Evolutionary conservation across 2,329 filamentous ascomycete genomes (phyloP), one percentile per base, ranked within the genome.

Genomic region (Orbilia ellipsospora): DNA sequence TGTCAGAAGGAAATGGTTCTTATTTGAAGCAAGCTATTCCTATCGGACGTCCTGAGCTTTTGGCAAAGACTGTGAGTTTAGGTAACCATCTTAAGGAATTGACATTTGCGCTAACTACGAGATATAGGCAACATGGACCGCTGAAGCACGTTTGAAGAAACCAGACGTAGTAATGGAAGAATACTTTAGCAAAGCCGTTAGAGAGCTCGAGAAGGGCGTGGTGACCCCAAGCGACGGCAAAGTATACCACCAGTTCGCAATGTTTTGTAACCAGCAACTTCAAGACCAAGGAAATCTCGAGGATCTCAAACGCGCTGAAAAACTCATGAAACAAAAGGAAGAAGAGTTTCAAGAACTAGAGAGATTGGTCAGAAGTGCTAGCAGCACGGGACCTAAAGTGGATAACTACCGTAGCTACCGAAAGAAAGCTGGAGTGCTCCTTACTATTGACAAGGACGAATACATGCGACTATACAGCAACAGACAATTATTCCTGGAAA

Each of bases 191-290:
- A 92, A 92, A 20, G 94, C 95, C 0, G 89, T 98, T 28, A 90
- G 89, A 78, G 92, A 96, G 80, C 85, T 99, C 6, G 52, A 75
- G 28, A 90, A 88, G 79, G 89, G 89, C 1, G 87, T 87, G 54
- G 86, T 83, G 4, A 86, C 89, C 63, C 91, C 91, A 0, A 85
- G 87, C 52, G 92, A 94, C 74, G 93, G 94, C 0, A 87, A 92
- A 78, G 95, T 98, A 0, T 97, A 93, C 80, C 93, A 97, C 81
- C 92, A 96, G 79, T 98, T 98, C 82, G 95, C 96, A 26, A 88
- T 90, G 61, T 99, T 99, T 81, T 99, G 96, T 80, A 94, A 99
- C 81, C 90, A 93, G 80, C 95, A 99, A 81, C 85, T 99, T 8
- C 92, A 97, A 79, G 94, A 94, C 80, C 88, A 90, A 0, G 93